Conservation (phyloP, 805 yeast species). For the Pichia thaimueangensis region DNA sequence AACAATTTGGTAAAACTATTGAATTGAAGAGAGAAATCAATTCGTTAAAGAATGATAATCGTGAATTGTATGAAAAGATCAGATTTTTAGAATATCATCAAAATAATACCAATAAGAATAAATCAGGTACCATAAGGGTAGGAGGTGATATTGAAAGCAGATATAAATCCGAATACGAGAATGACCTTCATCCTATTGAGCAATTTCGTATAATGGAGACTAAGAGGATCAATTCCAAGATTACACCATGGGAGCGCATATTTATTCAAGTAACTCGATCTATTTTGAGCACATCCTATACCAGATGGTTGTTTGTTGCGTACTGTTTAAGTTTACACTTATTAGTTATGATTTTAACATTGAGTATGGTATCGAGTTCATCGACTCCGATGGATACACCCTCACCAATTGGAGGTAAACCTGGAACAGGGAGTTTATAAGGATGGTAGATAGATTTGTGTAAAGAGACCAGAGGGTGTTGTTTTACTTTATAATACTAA, state of each 20-base stretch:
- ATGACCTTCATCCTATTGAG: conserved; percentile 75
- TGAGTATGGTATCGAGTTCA: conserved; percentile 39
- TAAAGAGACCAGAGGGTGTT: too few species aligned
- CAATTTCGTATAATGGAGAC: conserved; percentile 73
- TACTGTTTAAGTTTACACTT: conserved; percentile 75
- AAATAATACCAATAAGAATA: conserved; percentile 23
- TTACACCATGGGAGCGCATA: conserved; percentile 75
- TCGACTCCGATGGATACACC: conserved; percentile 1
- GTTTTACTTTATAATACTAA: too few species aligned
- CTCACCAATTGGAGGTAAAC: not conserved
- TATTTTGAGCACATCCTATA: conserved; percentile 65
- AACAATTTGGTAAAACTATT: conserved; percentile 43
- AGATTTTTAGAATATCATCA: conserved; percentile 56
- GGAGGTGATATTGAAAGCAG: conserved; percentile 42
- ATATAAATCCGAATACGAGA: conserved; percentile 63
- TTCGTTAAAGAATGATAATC: conserved; percentile 64
- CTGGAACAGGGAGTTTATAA: not conserved
- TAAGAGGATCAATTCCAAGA: conserved; percentile 61
- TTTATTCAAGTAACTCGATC: conserved; percentile 66
- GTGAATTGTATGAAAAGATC: conserved; percentile 71
- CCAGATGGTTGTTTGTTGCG: conserved; percentile 63
- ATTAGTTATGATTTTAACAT: conserved; percentile 57
- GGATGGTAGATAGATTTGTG: too few species aligned
- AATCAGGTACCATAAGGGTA: not conserved
- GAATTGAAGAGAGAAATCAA: conserved; percentile 62